phyloP scores from a whole-genome alignment of 2,329 filamentous ascomycete species.

The Parascedosporium putredinis region DNA sequence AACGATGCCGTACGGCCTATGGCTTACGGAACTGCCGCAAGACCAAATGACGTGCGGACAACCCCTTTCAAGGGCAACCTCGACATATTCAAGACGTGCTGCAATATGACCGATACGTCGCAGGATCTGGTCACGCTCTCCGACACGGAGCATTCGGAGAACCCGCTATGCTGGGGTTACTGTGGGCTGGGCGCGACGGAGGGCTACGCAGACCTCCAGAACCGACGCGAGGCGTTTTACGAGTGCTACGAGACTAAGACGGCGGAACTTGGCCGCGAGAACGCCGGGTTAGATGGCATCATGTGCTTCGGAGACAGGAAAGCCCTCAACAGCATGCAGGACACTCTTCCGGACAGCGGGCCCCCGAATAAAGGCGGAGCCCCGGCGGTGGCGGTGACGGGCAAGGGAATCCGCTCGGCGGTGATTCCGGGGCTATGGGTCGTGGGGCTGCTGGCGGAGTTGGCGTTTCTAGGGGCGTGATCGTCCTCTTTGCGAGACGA shows the following conservation, averaged over 20 bases:
- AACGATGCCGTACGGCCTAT: not conserved
- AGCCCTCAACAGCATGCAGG: not conserved
- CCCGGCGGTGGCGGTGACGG: not conserved
- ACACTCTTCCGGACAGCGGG: not conserved
- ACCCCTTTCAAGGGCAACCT: not conserved
- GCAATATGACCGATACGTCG: not conserved
- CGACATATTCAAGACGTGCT: slow-evolving; percentile 1
- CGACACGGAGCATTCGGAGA: not conserved
- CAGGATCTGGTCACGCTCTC: not conserved
- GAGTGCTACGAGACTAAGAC: not conserved
- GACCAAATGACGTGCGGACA: not conserved
- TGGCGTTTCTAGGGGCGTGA: too few relatives aligned
- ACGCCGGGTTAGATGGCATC: not conserved
- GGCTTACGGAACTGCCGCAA: not conserved
- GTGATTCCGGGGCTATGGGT: not conserved
- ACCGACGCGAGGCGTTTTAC: not conserved
- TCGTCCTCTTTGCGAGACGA: too few relatives aligned
- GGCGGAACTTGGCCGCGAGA: not conserved
- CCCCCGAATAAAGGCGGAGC: not conserved
- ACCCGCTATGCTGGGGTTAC: not conserved
- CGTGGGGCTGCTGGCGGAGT: not conserved
- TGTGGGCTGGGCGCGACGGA: not conserved
- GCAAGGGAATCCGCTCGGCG: not conserved
- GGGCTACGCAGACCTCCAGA: not conserved
- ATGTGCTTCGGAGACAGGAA: slow-evolving; percentile 1